phyloP scores from a whole-genome alignment of 495 filamentous ascomycete species.

The Aspergillus cristatus region DNA sequence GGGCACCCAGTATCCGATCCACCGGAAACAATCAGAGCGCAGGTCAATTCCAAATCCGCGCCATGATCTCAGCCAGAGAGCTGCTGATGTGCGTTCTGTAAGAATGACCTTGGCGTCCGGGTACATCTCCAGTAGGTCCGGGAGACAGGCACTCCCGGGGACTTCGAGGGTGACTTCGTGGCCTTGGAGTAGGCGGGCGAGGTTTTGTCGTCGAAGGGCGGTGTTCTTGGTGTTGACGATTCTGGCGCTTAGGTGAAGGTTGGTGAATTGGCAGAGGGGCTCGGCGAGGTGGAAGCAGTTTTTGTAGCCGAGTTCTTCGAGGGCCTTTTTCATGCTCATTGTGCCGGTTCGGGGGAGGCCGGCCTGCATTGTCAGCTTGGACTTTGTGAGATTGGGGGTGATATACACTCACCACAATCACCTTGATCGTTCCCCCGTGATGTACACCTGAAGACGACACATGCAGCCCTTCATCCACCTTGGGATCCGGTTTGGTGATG shows the following conservation, averaged over 20 bases:
- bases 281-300: neutral
- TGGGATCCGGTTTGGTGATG: conserved; percentile 3
- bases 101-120: neutral
- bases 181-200: neutral
- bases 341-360: neutral
- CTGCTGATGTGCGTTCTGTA: neutral
- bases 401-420: neutral
- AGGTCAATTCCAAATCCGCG: neutral
- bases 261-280: neutral
- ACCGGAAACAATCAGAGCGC: neutral
- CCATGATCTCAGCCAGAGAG: neutral
- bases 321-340: neutral
- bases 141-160: neutral
- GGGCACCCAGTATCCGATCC: neutral
- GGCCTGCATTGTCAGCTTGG: neutral
- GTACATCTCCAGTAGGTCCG: neutral
- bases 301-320: neutral
- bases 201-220: neutral
- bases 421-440: conserved; percentile 1
- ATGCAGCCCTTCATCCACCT: conserved; percentile 7
- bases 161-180: neutral
- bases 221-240: neutral
- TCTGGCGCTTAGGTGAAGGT: neutral
- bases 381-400: neutral
- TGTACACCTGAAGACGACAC: conserved; percentile 3